Evolutionary conservation across 2,329 filamentous ascomycete genomes (phyloP).

Genomic region (Zasmidium citrigriseum): DNA sequence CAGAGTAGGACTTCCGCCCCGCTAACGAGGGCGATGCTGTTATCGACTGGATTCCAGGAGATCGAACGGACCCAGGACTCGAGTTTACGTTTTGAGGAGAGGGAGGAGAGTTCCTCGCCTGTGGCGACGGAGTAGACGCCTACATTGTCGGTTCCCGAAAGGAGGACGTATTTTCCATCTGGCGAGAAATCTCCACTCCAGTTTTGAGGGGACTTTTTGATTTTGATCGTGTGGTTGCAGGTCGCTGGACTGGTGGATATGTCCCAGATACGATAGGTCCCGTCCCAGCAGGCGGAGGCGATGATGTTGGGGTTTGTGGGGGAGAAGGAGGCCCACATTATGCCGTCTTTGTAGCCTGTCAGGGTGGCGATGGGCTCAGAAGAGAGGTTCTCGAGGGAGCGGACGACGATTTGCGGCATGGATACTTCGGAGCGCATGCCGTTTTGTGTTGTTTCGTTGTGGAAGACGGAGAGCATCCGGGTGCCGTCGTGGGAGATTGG

Average conservation of each 20-base stretch:
- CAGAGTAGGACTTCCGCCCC: constrained; percentile 2
- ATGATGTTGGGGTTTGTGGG: constrained; percentile 17
- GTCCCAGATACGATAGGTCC: constrained; percentile 20
- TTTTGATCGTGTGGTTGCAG: constrained; percentile 5
- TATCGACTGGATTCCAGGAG: constrained; percentile 7
- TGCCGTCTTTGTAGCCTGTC: constrained; percentile 20
- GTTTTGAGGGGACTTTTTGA: constrained; percentile 13
- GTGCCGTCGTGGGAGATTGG: constrained; percentile 10
- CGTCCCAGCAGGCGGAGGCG: constrained; percentile 23
- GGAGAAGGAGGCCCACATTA: constrained; percentile 23
- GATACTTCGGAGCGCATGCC: constrained; percentile 12
- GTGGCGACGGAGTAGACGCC: constrained; percentile 7
- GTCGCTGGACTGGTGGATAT: constrained; percentile 6
- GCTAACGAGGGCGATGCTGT: constrained; percentile 3
- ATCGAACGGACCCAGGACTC: constrained; percentile 8
- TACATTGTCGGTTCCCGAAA: constrained; percentile 10
- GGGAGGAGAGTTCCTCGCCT: background rate
- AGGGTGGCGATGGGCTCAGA: constrained; percentile 3
- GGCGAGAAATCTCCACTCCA: constrained; percentile 18
- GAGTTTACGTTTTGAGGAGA: background rate
- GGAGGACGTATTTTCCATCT: constrained; percentile 17
- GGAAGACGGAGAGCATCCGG: constrained; percentile 6
- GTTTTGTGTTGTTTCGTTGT: constrained; percentile 15
- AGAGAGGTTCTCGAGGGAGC: background rate
- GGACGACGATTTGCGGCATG: constrained; percentile 18